These are phyloP conservation scores for Penicillium sp. DNA, from an alignment of 2,329 filamentous ascomycete species.

Conservation along the genomic window DNA sequence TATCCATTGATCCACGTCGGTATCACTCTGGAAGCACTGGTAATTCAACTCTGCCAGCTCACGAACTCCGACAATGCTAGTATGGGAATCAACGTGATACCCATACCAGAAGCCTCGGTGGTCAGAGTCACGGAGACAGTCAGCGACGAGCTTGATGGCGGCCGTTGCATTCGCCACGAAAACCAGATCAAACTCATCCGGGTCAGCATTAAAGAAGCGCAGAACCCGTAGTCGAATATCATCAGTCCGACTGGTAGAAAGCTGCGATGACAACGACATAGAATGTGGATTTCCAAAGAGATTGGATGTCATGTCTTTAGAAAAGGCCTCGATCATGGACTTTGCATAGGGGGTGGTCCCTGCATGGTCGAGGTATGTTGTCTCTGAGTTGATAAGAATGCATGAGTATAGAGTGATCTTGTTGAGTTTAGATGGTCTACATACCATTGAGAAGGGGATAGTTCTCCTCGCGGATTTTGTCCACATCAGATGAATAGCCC, in stretches of 20 bases:
- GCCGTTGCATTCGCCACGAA: constrained; percentile 94
- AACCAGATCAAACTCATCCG: constrained; percentile 80
- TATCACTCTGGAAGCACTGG: constrained; percentile 67
- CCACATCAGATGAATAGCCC: constrained; percentile 51
- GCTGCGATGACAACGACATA: constrained; percentile 77
- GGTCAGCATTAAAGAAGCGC: constrained; percentile 78
- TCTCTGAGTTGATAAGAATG: constrained; percentile 54
- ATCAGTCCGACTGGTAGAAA: constrained; percentile 74
- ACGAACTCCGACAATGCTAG: constrained; percentile 80
- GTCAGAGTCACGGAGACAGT: constrained; percentile 70
- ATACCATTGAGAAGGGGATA: constrained; percentile 52
- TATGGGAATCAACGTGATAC: constrained; percentile 85
- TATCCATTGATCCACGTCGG: constrained; percentile 69
- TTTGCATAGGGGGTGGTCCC: constrained; percentile 86
- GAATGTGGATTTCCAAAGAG: constrained; percentile 94
- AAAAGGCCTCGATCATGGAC: constrained; percentile 78
- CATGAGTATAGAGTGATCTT: background rate
- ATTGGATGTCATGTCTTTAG: constrained; percentile 74
- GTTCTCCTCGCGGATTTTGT: constrained; percentile 51
- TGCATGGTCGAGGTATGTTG: constrained; percentile 88
- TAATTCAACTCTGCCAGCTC: constrained; percentile 67
- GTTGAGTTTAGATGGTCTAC: background rate
- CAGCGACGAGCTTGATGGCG: constrained; percentile 82
- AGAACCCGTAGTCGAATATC: constrained; percentile 73
- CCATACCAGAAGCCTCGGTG: constrained; percentile 74